phyloP scores from a whole-genome alignment of 352 stramenopile species.

The Phytopythium helicoides region DNA sequence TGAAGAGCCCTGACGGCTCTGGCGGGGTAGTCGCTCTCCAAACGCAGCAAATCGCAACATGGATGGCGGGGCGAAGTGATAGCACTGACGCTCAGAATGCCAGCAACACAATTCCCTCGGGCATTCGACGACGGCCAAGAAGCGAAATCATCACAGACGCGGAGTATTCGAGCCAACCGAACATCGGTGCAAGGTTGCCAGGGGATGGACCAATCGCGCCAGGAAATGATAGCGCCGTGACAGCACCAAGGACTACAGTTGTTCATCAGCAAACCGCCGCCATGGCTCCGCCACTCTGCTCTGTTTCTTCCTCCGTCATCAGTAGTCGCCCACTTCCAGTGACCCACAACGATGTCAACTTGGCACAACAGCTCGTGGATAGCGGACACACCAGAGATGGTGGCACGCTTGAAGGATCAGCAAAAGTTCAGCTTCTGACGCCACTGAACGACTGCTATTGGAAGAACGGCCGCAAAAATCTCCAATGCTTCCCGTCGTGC shows the following conservation, averaged over 20 bases:
- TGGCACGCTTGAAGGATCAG: background rate
- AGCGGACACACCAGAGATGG: background rate
- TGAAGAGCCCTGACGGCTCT: background rate
- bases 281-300: background rate
- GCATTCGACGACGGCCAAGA: background rate
- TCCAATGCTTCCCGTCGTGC: slow-evolving; percentile 87
- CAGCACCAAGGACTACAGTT: background rate
- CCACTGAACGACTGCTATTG: slow-evolving; percentile 77
- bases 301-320: background rate
- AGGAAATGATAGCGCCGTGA: background rate
- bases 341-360: background rate
- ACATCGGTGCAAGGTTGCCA: too few species aligned
- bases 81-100: background rate
- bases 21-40: background rate
- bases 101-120: background rate
- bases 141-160: slow-evolving; percentile 5
- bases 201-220: background rate
- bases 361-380: slow-evolving; percentile 3
- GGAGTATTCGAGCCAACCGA: background rate
- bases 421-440: slow-evolving; percentile 46
- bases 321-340: slow-evolving; percentile 1
- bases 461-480: slow-evolving; percentile 90
- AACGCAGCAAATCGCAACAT: background rate
- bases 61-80: background rate
- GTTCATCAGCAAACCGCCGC: background rate